Conservation (phyloP, 1,139 yeast species). For the Sugiyamaella sp. region DNA sequence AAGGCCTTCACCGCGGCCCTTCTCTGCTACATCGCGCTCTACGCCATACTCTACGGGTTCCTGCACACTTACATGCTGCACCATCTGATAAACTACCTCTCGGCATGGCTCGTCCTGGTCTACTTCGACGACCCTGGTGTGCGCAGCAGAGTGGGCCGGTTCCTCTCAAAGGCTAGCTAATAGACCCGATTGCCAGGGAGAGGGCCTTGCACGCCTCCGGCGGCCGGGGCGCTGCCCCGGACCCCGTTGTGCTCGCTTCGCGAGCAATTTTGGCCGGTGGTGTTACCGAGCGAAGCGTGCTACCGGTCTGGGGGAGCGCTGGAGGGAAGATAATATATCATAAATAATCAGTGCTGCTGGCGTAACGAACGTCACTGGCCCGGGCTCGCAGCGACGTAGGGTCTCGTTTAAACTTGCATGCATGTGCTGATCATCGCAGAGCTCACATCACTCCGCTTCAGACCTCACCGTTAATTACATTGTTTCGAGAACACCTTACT, state of each 20-base stretch:
- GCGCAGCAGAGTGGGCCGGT: conserved; percentile 17
- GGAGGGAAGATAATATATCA: no score
- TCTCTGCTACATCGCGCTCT: conserved; percentile 34
- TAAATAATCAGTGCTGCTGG: no score
- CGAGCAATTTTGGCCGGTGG: background rate
- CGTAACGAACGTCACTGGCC: no score
- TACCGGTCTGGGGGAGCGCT: background rate
- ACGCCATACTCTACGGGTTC: conserved; percentile 40
- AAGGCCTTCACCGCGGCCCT: conserved; percentile 27
- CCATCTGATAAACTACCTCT: conserved; percentile 38
- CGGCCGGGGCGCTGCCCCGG: conserved; percentile 8
- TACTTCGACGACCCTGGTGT: conserved; percentile 27
- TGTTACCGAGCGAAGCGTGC: background rate
- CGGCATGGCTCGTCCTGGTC: conserved; percentile 35
- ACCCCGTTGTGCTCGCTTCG: conserved; percentile 1
- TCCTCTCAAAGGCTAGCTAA: conserved; percentile 1
- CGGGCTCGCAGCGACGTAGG: no score
- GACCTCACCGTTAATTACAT: no score
- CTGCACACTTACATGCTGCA: conserved; percentile 43
- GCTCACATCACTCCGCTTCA: no score
- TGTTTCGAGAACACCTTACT: no score
- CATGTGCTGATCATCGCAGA: no score
- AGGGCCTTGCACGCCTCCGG: conserved; percentile 7
- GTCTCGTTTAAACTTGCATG: no score
- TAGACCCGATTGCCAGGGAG: background rate